These are phyloP conservation scores for Metschnikowia amazonensis DNA, from an alignment of 805 yeast species.

Conservation along the genomic window DNA sequence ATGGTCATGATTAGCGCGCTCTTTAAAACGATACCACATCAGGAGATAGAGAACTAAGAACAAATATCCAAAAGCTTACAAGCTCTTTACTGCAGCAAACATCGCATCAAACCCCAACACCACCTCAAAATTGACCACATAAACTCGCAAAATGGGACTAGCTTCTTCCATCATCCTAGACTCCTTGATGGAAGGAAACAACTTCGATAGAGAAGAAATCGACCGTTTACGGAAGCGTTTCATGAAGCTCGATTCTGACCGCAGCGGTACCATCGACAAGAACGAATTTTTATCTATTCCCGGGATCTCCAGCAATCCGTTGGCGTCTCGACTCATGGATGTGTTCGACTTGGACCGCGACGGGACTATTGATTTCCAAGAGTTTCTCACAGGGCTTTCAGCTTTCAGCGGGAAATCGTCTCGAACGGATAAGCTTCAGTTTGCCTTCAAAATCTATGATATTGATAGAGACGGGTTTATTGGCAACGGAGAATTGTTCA, in stretches of 20 bases:
- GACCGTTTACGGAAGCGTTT: slow-evolving; percentile 88
- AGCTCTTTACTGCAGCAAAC: not conserved
- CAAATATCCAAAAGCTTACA: not conserved
- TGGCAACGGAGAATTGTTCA: slow-evolving; percentile 90
- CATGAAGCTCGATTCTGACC: slow-evolving; percentile 91
- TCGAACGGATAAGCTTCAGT: slow-evolving; percentile 74
- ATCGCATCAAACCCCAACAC: not conserved
- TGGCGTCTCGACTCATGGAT: slow-evolving; percentile 86
- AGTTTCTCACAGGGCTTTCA: slow-evolving; percentile 81
- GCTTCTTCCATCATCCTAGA: slow-evolving; percentile 61
- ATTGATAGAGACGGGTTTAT: slow-evolving; percentile 93
- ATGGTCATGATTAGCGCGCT: no score
- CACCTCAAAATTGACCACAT: not conserved
- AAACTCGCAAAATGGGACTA: slow-evolving; percentile 47
- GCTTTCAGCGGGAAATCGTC: slow-evolving; percentile 84
- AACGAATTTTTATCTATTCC: slow-evolving; percentile 90
- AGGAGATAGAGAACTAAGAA: not conserved
- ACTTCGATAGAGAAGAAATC: slow-evolving; percentile 85
- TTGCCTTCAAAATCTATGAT: slow-evolving; percentile 92
- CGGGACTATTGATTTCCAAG: slow-evolving; percentile 94
- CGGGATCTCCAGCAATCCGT: slow-evolving; percentile 84
- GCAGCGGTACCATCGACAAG: slow-evolving; percentile 87
- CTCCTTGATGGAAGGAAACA: slow-evolving; percentile 73
- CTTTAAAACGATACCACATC: not conserved
- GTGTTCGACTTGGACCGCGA: slow-evolving; percentile 90